Evolutionary conservation across 352 stramenopile species (phyloP).

Genomic region (Globisporangium barbulae): DNA sequence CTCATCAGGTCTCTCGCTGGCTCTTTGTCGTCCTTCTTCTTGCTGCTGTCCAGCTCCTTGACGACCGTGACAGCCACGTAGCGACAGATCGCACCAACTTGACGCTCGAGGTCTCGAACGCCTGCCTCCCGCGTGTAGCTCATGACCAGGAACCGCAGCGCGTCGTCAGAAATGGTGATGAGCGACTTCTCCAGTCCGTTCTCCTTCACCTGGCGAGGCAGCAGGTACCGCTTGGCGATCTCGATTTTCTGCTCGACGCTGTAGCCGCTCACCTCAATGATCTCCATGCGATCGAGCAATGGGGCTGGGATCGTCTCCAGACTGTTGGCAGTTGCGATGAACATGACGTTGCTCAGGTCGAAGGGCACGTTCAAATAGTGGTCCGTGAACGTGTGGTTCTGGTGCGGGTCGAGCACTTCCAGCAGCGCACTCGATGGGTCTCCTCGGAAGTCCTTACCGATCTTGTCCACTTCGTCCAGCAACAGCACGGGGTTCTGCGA

Average conservation of each 20-base stretch:
- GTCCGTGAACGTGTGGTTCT: conserved; percentile 86
- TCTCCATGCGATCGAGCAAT: conserved; percentile 83
- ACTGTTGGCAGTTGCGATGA: conserved; percentile 84
- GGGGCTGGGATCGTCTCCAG: conserved; percentile 73
- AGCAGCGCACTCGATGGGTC: conserved; percentile 69
- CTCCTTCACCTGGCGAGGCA: conserved; percentile 74
- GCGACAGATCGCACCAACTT: conserved; percentile 73
- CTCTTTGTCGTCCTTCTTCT: conserved; percentile 19
- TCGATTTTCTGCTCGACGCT: conserved; percentile 82
- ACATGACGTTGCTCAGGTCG: conserved; percentile 81
- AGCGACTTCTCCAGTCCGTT: conserved; percentile 57
- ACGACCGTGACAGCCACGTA: conserved; percentile 72
- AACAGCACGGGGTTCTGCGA: conserved; percentile 77
- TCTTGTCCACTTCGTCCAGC: conserved; percentile 88
- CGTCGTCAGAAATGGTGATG: conserved; percentile 52
- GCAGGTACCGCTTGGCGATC: conserved; percentile 72
- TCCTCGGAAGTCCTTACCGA: conserved; percentile 69
- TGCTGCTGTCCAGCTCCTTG: conserved; percentile 34
- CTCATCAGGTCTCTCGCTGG: conserved; percentile 16
- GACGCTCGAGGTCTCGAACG: conserved; percentile 78
- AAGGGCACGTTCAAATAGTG: conserved; percentile 88
- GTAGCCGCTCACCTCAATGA: conserved; percentile 82
- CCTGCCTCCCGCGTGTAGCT: conserved; percentile 86
- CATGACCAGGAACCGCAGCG: conserved; percentile 67
- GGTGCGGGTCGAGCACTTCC: conserved; percentile 84